Percentiles rank a stretch among this genome's conserved stretches.
phyloP scores from a whole-genome alignment of 441 rosid genomes.

The Capsella rubella region DNA sequence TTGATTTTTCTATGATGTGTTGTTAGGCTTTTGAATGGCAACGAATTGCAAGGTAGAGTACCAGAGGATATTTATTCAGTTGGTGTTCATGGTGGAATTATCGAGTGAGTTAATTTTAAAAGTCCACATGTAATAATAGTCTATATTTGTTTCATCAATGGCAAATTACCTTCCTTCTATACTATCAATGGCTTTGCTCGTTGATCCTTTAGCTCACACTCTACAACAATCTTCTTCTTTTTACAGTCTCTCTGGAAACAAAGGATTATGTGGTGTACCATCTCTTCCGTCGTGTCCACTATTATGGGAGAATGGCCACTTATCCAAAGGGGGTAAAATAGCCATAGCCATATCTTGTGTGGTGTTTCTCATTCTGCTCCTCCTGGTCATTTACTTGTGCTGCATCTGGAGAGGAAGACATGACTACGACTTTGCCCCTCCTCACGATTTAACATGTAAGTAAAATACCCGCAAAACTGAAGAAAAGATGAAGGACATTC shows the following conservation, averaged over 20 bases:
- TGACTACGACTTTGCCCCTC: slow-evolving; percentile 93
- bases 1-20: slow-evolving; percentile 20
- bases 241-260: slow-evolving; percentile 93
- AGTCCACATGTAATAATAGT: neutral
- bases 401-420: slow-evolving; percentile 73
- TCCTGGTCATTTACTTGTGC: slow-evolving; percentile 61
- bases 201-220: slow-evolving; percentile 3
- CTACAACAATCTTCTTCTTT: neutral
- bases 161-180: slow-evolving; percentile 2
- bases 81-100: slow-evolving; percentile 92
- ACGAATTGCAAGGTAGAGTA: slow-evolving; percentile 82
- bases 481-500: neutral
- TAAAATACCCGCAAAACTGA: slow-evolving; percentile 17
- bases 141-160: neutral
- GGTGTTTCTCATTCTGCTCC: slow-evolving; percentile 49
- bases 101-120: slow-evolving; percentile 67
- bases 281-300: slow-evolving; percentile 77
- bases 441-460: slow-evolving; percentile 92
- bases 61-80: slow-evolving; percentile 86
- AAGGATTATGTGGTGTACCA: slow-evolving; percentile 90
- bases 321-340: slow-evolving; percentile 84
- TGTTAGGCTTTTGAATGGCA: slow-evolving; percentile 72
- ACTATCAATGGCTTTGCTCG: slow-evolving; percentile 7
- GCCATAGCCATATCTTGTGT: slow-evolving; percentile 72
- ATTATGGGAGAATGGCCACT: slow-evolving; percentile 82